phyloP scores from a whole-genome alignment of 2,329 filamentous ascomycete genomes.

The Epichloe uncinata region DNA sequence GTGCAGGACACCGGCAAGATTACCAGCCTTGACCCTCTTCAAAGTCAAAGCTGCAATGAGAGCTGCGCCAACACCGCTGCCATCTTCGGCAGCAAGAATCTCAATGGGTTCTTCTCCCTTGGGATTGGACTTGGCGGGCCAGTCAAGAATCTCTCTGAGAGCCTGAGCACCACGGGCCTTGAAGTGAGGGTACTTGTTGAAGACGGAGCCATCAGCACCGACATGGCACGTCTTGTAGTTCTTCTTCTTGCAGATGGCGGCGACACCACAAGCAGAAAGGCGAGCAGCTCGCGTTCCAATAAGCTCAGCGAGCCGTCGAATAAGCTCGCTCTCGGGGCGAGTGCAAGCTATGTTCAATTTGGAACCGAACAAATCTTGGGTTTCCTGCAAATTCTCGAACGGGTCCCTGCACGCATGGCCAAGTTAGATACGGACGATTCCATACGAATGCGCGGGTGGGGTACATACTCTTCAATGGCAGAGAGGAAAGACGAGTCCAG shows the following conservation, averaged over 20 bases:
- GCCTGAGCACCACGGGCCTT: constrained; percentile 82
- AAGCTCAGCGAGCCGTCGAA: constrained; percentile 78
- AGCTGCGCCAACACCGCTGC: constrained; percentile 91
- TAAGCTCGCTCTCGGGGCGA: constrained; percentile 72
- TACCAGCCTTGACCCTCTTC: constrained; percentile 50
- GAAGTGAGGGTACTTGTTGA: constrained; percentile 99
- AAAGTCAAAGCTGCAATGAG: constrained; percentile 69
- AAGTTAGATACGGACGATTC: neutral
- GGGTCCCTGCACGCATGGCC: constrained; percentile 50
- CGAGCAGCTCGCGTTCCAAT: constrained; percentile 91
- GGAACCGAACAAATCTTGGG: constrained; percentile 64
- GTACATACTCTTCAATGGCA: constrained; percentile 67
- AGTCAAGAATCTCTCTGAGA: constrained; percentile 89
- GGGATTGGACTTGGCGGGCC: constrained; percentile 54
- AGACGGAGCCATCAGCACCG: constrained; percentile 91
- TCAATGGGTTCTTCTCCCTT: constrained; percentile 78
- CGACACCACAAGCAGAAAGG: constrained; percentile 86
- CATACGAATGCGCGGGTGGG: neutral
- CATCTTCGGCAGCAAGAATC: constrained; percentile 84
- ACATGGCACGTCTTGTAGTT: constrained; percentile 78
- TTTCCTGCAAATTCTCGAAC: constrained; percentile 89
- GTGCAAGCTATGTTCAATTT: constrained; percentile 60
- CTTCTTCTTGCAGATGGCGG: constrained; percentile 96
- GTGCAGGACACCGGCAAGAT: constrained; percentile 50
- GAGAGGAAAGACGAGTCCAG: constrained; percentile 91